Percentiles rank a stretch among this genome's conserved stretches.
These are phyloP conservation scores for Panellus pusillus DNA, from an alignment of 768 basidiomycete species.

Conservation along the genomic window DNA sequence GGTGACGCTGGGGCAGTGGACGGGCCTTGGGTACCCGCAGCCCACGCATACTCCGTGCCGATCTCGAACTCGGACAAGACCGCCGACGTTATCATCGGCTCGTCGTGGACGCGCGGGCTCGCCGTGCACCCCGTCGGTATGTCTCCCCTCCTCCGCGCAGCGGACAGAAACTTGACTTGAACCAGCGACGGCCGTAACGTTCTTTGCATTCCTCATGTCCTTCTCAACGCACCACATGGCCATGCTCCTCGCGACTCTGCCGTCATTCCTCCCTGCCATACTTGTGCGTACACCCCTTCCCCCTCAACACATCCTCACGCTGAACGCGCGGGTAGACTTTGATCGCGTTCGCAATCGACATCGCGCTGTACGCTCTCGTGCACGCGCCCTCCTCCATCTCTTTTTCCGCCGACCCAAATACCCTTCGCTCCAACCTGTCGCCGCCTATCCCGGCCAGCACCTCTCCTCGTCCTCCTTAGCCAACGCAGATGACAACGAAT, in stretches of 20 bases:
- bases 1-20: conserved; percentile 66
- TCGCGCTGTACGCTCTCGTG: conserved; percentile 66
- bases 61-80: conserved; percentile 39
- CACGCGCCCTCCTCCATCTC: too few relatives aligned
- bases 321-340: too few relatives aligned
- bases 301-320: neutral
- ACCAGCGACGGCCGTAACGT: conserved; percentile 55
- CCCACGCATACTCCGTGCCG: conserved; percentile 54
- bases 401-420: too few relatives aligned
- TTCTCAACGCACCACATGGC: conserved; percentile 59
- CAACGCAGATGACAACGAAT: too few relatives aligned
- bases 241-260: conserved; percentile 60
- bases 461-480: too few relatives aligned
- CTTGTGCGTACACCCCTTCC: conserved; percentile 31
- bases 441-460: too few relatives aligned
- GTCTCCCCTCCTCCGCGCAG: conserved; percentile 26
- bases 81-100: conserved; percentile 41
- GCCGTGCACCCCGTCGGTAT: conserved; percentile 75
- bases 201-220: conserved; percentile 63
- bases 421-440: too few relatives aligned
- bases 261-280: conserved; percentile 70
- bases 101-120: conserved; percentile 73
- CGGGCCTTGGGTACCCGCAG: conserved; percentile 66
- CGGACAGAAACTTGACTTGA: too few relatives aligned
- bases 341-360: conserved; percentile 75